Base-by-base conservation (phyloP, 805 yeast genomes). In the Zygosaccharomyces lentus region DNA sequence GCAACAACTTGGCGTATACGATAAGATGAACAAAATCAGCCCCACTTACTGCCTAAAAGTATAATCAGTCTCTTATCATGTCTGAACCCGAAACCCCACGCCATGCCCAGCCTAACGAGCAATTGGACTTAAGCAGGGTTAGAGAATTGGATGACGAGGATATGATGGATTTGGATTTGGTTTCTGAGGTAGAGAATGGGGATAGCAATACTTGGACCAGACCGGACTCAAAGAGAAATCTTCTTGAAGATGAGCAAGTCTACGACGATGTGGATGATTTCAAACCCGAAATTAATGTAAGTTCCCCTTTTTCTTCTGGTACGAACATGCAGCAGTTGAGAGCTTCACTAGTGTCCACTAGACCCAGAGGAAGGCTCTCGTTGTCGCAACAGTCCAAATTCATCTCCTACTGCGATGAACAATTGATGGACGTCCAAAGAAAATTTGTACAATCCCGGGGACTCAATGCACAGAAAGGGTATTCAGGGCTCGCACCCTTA, bases 321-420 rank as follows among this genome's bases (percentile, higher is more conserved):
- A 48, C 53, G 12, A 47, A 52, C 31, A 34, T 52, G 24, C 23
- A 41, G 3, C 27, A 45, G 12, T 23, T 46, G 13, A 23, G 41
- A 2, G 27, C 41, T 2, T 34, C 47, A 4, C 51, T 47, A 34
- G 59, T 68, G 47, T 23, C 34, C 27, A 10, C 7, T 3, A 13
- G 34, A 38, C 41, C 41, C 19, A 38, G 41, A 38, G 34, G 34
- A 27, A 58, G 67, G 35, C 63, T 77, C 2, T 69, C 75, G 0
- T 53, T 59, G 35, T 50, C 71, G 0, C 89, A 84, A 54, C 84
- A 82, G 57, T 74, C 80, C 36, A 73, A 74, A 51, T 69, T 82
- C 48, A 64, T 76, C 17, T 66, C 69, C 16, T 80, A 79, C 53
- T 70, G 82, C 32, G 89, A 82, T 51, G 74, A 71, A 8, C 66